Evolutionary conservation across 2,329 filamentous ascomycete genomes (phyloP), one percentile per base, ranked within the genome.

Genomic region (Diaporthe eres): DNA sequence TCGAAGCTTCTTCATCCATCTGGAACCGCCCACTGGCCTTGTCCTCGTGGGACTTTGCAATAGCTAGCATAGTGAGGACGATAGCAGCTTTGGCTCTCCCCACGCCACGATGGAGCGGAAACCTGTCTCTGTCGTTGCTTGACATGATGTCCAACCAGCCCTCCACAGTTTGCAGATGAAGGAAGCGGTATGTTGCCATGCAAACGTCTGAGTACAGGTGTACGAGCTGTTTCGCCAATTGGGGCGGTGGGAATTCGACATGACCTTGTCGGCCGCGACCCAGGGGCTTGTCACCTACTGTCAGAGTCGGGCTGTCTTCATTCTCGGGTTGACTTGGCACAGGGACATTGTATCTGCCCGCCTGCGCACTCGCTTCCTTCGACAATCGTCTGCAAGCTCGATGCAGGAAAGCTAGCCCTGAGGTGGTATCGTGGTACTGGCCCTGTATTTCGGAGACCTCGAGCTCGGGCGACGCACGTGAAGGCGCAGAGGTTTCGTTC

Each of bases 401-500:
- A 42, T 68, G 87, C 2, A 91, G 83, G 75, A 91, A 91, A 1
- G 88, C 88, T 4, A 91, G 83, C 0, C 88, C 88, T 0, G 89
- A 91, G 0, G 89, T 87, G 19, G 87, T 86, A 13, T 90, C 89
- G n/a, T 90, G 84, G 77, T 89, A 89, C 71, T 91, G 88, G 2
- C 88, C 89, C 77, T 89, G 86, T 15, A 89, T 83, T 72, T 84
- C 83, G 0, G 82, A 77, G 6, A 79, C 82, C 9, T 79, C 82
- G 1, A 83, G 78, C 60, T 82, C 83, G 6, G 83, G 81, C 0
- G 81, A 81, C 4, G 78, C 78, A 1, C 80, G 78, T 10, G 80
- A 81, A 76, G 22, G 67, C 49, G 42, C 6, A 39, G 74, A 65
- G 47, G 68, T 68, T 70, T 68, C 65, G 34, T 68, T 25, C 13